Evolutionary conservation across 2,329 filamentous ascomycete species (phyloP).

Genomic region (Blumeriella jaapii): DNA sequence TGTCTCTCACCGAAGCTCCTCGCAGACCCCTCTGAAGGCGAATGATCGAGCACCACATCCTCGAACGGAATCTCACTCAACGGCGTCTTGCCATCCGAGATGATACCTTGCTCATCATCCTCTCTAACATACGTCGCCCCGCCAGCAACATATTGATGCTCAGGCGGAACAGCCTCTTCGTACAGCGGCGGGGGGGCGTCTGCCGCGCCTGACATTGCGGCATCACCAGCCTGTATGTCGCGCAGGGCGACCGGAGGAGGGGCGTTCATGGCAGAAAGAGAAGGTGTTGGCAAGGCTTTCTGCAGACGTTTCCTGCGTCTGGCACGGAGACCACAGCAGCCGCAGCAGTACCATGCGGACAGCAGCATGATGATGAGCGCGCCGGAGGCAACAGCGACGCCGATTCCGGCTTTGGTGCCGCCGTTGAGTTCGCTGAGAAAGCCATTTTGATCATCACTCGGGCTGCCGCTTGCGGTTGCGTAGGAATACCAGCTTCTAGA

Average conservation of each 20-base stretch:
- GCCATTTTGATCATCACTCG: not conserved
- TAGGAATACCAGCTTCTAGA: not conserved
- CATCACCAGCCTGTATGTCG: not conserved
- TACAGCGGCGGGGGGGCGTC: constrained; percentile 17
- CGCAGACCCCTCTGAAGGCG: constrained; percentile 10
- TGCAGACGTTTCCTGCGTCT: constrained; percentile 1
- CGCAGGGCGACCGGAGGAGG: constrained; percentile 6
- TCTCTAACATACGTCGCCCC: constrained; percentile 12
- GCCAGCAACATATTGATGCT: constrained; percentile 13
- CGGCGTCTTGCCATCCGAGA: constrained; percentile 22
- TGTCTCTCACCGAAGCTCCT: constrained; percentile 14
- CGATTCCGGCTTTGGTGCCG: constrained; percentile 9
- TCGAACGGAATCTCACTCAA: constrained; percentile 24
- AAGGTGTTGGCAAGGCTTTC: constrained; percentile 1
- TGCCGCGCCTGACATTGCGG: not conserved
- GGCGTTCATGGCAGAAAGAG: not conserved
- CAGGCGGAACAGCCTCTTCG: constrained; percentile 15
- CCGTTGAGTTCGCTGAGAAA: constrained; percentile 5
- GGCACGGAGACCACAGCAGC: constrained; percentile 14
- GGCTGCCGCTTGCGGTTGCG: not conserved
- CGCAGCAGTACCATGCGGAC: constrained; percentile 16
- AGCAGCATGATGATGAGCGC: constrained; percentile 9
- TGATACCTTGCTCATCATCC: constrained; percentile 17
- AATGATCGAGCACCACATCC: constrained; percentile 18
- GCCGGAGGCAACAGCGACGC: constrained; percentile 6